Conservation (phyloP, 805 yeast species). For the Hanseniaspora meyeri region DNA sequence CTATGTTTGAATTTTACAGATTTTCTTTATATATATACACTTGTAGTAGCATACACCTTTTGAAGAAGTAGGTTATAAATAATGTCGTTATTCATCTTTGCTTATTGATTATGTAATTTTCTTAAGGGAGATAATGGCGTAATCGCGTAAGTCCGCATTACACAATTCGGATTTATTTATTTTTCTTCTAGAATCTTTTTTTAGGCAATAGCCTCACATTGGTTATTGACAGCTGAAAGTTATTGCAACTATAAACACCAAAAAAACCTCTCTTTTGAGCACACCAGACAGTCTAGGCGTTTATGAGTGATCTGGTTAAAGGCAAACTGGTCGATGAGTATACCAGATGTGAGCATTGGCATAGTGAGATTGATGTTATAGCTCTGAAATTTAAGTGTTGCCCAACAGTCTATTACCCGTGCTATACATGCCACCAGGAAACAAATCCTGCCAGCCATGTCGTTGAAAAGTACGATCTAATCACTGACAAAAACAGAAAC, state of each 20-base stretch:
- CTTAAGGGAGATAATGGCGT: no score
- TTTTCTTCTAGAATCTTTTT: not conserved
- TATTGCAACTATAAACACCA: no score
- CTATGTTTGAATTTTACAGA: no score
- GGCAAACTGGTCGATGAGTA: slow-evolving; percentile 23
- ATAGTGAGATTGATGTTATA: slow-evolving; percentile 23
- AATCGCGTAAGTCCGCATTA: no score
- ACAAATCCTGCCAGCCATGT: slow-evolving; percentile 16
- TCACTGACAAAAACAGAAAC: slow-evolving; percentile 13
- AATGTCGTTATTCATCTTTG: no score
- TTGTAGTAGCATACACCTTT: no score
- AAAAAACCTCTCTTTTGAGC: not conserved
- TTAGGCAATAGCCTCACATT: no score
- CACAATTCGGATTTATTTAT: no score
- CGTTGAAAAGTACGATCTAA: slow-evolving; percentile 15
- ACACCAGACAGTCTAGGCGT: not conserved
- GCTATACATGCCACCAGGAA: slow-evolving; percentile 24
- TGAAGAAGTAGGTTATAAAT: no score
- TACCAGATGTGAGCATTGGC: slow-evolving; percentile 28
- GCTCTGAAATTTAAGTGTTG: slow-evolving; percentile 28
- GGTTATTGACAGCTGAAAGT: no score
- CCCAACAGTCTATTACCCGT: slow-evolving; percentile 21
- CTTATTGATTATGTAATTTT: not conserved
- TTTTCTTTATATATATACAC: no score
- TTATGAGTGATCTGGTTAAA: slow-evolving; percentile 1